Evolutionary conservation across 768 basidiomycete genomes (phyloP).

Genomic region (Terana coerulea): DNA sequence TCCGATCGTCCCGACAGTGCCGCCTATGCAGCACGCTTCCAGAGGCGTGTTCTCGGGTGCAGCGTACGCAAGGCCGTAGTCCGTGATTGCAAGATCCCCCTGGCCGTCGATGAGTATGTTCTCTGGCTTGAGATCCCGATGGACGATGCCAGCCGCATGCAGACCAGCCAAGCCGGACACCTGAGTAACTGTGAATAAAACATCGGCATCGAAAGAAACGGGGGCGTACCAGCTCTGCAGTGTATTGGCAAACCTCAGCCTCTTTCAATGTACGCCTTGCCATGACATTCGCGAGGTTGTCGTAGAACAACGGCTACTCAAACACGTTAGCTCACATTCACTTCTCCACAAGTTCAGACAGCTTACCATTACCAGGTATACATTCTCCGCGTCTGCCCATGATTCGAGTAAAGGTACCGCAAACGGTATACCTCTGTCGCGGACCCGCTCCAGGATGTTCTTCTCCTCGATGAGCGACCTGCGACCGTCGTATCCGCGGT

Average conservation of each 20-base stretch:
- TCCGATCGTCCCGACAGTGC: constrained; percentile 33
- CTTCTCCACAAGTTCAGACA: background rate
- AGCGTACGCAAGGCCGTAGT: constrained; percentile 36
- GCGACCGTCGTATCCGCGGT: background rate
- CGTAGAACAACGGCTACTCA: constrained; percentile 3
- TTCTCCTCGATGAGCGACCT: constrained; percentile 1
- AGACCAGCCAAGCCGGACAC: constrained; percentile 24
- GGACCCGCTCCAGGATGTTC: background rate
- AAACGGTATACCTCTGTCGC: background rate
- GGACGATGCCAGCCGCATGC: constrained; percentile 31
- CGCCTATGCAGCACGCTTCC: constrained; percentile 3
- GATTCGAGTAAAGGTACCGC: constrained; percentile 10
- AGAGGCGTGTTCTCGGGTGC: background rate
- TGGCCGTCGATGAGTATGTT: constrained; percentile 41
- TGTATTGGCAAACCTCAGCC: constrained; percentile 6
- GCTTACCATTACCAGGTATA: constrained; percentile 16
- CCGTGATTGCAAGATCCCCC: constrained; percentile 34
- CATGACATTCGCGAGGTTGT: background rate
- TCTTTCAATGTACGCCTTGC: background rate
- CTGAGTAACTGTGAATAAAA: constrained; percentile 1
- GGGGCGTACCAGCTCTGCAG: constrained; percentile 14
- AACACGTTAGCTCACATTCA: background rate
- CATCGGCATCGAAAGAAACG: background rate
- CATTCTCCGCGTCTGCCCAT: constrained; percentile 7
- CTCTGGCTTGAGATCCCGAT: constrained; percentile 49